phyloP scores from a whole-genome alignment of 768 basidiomycete genomes.

The Kwoniella heveanensis region DNA sequence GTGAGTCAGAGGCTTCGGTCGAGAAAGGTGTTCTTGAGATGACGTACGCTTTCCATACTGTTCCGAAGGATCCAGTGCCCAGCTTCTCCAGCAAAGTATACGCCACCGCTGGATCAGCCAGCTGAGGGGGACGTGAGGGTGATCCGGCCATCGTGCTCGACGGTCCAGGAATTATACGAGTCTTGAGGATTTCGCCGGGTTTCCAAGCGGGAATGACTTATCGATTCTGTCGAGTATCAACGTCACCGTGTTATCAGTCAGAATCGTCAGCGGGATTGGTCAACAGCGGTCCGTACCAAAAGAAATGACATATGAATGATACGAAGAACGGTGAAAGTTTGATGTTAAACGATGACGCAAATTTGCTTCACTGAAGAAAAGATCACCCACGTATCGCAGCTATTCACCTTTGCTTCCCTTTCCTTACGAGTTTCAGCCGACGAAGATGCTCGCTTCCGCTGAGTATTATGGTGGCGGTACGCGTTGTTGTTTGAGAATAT shows the following conservation, averaged over 20 bases:
- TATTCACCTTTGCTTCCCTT: too few species aligned
- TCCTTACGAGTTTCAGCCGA: too few species aligned
- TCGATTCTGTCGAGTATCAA: too few species aligned
- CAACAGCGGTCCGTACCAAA: too few species aligned
- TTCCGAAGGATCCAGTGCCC: conserved; percentile 96
- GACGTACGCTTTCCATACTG: conserved; percentile 84
- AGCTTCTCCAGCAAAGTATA: conserved; percentile 92
- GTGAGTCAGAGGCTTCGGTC: background rate
- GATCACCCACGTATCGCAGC: conserved; percentile 1
- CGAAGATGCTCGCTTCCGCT: background rate
- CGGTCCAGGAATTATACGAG: too few species aligned
- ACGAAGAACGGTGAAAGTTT: too few species aligned
- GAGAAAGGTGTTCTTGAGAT: background rate
- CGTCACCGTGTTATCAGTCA: too few species aligned
- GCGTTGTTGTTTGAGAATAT: background rate
- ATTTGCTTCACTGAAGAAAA: background rate
- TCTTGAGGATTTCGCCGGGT: too few species aligned
- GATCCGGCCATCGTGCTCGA: conserved; percentile 8
- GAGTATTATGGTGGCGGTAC: background rate
- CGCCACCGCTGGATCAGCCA: conserved; percentile 75
- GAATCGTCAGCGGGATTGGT: too few species aligned
- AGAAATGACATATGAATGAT: too few species aligned
- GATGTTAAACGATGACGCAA: background rate
- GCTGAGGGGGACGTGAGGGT: conserved; percentile 10
- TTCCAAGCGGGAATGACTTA: too few species aligned